phyloP scores from a whole-genome alignment of 352 stramenopile species.

The Pythium rhizo-oryzae region DNA sequence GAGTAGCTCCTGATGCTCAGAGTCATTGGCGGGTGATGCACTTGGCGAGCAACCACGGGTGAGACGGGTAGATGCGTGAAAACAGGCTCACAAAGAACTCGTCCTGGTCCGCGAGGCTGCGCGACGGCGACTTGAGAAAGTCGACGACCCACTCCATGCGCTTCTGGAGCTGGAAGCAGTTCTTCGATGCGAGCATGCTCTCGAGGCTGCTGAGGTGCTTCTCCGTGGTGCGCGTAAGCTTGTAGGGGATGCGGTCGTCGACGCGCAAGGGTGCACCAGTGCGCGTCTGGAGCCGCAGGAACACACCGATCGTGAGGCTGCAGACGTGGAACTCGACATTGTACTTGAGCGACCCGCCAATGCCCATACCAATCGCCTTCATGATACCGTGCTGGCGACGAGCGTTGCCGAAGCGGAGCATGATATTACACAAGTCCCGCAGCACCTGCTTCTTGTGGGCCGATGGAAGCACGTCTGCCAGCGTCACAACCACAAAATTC shows the following conservation, averaged over 20 bases:
- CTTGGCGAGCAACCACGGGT: conserved; percentile 81
- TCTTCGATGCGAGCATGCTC: conserved; percentile 72
- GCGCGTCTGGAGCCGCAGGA: conserved; percentile 78
- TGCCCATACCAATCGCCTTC: conserved; percentile 57
- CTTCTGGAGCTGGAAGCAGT: conserved; percentile 75
- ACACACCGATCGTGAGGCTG: conserved; percentile 72
- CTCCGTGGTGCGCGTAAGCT: conserved; percentile 79
- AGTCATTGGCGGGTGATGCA: conserved; percentile 32
- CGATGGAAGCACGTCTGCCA: conserved; percentile 59
- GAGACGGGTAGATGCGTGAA: conserved; percentile 79
- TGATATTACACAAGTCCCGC: conserved; percentile 60
- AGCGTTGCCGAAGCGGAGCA: conserved; percentile 67
- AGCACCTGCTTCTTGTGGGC: conserved; percentile 81
- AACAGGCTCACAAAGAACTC: conserved; percentile 88
- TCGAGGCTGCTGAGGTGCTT: conserved; percentile 78
- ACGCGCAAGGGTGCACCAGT: conserved; percentile 66
- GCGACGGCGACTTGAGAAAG: conserved; percentile 63
- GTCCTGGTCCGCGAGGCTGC: conserved; percentile 82
- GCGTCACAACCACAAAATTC: conserved; percentile 67
- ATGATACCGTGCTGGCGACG: conserved; percentile 82
- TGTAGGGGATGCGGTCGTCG: conserved; percentile 77
- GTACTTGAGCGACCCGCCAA: conserved; percentile 63
- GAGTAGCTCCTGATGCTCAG: not conserved
- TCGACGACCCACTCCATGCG: conserved; percentile 75
- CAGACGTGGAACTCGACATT: conserved; percentile 80